Conservation (phyloP, 2,329 filamentous ascomycete species). For the Fusarium begoniae region DNA sequence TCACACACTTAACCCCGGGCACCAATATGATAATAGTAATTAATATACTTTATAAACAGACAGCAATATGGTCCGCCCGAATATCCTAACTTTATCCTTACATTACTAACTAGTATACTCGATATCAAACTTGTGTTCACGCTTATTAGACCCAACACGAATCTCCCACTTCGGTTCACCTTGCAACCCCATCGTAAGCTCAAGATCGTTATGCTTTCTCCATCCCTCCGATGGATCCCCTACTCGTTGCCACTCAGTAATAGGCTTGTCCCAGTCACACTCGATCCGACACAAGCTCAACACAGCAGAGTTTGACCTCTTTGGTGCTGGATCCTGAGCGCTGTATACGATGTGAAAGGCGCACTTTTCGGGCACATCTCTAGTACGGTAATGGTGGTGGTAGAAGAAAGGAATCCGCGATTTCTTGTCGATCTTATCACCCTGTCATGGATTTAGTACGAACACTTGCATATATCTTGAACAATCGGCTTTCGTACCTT, state of each 20-base stretch:
- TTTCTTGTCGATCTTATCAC: not conserved
- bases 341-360: accelerated
- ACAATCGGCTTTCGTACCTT: too few species aligned
- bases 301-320: not conserved
- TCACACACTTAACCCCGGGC: too few species aligned
- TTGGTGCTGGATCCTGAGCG: not conserved
- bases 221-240: not conserved
- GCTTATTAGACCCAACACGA: not conserved
- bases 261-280: not conserved
- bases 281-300: not conserved
- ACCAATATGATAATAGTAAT: too few species aligned
- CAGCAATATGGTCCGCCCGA: too few species aligned
- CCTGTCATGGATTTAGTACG: too few species aligned
- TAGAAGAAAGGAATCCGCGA: not conserved
- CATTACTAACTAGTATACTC: not conserved
- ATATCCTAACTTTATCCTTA: too few species aligned
- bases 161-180: not conserved
- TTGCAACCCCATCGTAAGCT: not conserved
- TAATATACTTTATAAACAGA: too few species aligned
- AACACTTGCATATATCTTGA: too few species aligned
- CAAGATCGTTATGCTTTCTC: not conserved
- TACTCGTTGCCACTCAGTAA: not conserved
- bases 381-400: accelerated
- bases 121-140: not conserved
- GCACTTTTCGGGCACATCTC: accelerated